Evolutionary conservation across 306 rosid species (phyloP), one percentile per base, ranked within the genome.

Genomic region (Mimosa pudica): DNA sequence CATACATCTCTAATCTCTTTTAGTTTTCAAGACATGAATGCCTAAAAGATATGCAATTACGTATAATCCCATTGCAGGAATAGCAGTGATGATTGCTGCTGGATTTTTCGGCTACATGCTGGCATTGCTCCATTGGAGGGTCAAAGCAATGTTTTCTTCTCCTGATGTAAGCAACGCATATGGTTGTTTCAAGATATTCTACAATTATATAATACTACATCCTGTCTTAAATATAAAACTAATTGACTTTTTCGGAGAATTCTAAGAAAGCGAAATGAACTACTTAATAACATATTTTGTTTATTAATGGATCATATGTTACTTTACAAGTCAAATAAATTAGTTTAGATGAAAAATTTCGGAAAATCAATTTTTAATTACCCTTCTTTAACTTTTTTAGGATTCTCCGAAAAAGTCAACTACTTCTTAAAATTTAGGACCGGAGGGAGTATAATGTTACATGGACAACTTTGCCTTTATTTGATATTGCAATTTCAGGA

Each of bases 81-180:
- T 96, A 77, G 93, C 82, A 7, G 83, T 88, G 82, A 90, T 96
- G 76, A 78, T 87, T 81, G 97, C 88, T 68, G 94, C 93, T 61
- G 89, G 77, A 52, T 84, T 96, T 77, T 93, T 88, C 16, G 99
- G 99, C 57, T 96, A 93, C 87, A 85, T 96, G 96, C 86, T 96
- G 65, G 99, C 98, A 45, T 80, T 93, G 73, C 86, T 96, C 63
- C 91, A 91, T 80, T 88, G 89, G 74, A 86, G 94, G 69, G 88
- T 93, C 78, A 90, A 75, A 66, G 87, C 91, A 30, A 83, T 93
- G 93, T 91, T 96, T 88, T 96, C 98, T 76, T 88, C 93, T 13
- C 47, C 38, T 9, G 91, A 87, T 79, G 96, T 88, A 86, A 85
- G 91, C 81, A 36, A 41, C 64, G 47, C 24, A 10, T 46, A 35